A percentile compares a stretch with the other conserved stretches of the same genome.
Conservation (phyloP, 345 rosid genomes). For the Salix dunnii region DNA sequence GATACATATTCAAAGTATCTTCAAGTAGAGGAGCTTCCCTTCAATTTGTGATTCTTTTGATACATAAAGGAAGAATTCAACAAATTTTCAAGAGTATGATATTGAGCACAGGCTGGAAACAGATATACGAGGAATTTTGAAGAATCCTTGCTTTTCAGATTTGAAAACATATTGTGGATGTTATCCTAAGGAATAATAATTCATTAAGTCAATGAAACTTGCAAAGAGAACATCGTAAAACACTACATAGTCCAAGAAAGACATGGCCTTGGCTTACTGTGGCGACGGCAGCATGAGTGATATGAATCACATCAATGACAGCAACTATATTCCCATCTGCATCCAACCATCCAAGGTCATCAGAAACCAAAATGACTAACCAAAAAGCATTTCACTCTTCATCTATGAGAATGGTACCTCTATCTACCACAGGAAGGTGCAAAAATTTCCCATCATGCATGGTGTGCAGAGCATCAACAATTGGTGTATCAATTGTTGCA, state of each 20-base stretch:
- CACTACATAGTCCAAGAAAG: conserved; percentile 5
- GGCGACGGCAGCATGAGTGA: conserved; percentile 95
- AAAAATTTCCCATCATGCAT: conserved; percentile 98
- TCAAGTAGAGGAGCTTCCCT: too few relatives aligned
- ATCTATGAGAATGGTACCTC: conserved; percentile 42
- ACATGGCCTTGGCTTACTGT: conserved; percentile 51
- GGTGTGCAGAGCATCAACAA: conserved; percentile 89
- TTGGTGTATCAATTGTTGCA: conserved; percentile 77
- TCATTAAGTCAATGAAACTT: conserved; percentile 10
- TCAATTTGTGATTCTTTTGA: too few relatives aligned
- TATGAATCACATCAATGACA: conserved; percentile 82
- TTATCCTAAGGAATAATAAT: background rate
- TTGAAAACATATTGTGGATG: background rate
- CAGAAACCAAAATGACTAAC: conserved; percentile 2
- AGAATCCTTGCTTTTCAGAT: background rate
- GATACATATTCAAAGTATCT: too few relatives aligned
- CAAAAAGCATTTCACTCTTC: conserved; percentile 12
- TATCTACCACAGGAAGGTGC: conserved; percentile 91
- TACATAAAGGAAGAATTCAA: too few relatives aligned
- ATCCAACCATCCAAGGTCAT: conserved; percentile 20
- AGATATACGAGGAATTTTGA: background rate
- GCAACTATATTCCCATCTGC: conserved; percentile 82
- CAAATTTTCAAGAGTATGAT: too few relatives aligned
- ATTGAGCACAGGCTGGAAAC: background rate
- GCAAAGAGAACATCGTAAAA: background rate